These are phyloP conservation scores for Pichia scutulata DNA, from an alignment of 805 yeast genomes.

Conservation along the genomic window DNA sequence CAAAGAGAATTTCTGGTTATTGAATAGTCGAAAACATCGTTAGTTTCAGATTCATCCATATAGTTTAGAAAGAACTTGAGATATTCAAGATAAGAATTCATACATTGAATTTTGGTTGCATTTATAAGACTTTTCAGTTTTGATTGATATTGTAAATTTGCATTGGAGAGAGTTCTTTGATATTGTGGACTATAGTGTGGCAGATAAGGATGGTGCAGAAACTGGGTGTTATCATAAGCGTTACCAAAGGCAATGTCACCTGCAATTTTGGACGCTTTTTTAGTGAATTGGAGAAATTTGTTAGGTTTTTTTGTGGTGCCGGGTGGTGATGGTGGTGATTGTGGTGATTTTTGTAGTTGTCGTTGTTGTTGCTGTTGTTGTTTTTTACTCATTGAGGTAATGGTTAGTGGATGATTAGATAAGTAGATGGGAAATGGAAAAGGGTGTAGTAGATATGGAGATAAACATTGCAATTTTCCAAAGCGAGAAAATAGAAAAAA, in stretches of 20 bases:
- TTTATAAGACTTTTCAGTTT: slow-evolving; percentile 13
- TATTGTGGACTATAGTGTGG: not conserved
- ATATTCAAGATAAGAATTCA: slow-evolving; percentile 23
- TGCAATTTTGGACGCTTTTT: slow-evolving; percentile 24
- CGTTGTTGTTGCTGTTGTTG: no score
- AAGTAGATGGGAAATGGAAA: no score
- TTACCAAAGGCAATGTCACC: slow-evolving; percentile 29
- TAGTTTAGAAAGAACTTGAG: slow-evolving; percentile 25
- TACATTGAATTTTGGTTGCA: slow-evolving; percentile 15
- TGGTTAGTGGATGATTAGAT: no score
- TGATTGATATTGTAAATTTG: slow-evolving; percentile 6
- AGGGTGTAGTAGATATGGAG: no score
- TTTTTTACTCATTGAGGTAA: no score
- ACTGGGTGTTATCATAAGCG: slow-evolving; percentile 3
- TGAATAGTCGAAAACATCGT: slow-evolving; percentile 28
- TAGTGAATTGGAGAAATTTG: slow-evolving; percentile 18
- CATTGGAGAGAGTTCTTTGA: not conserved
- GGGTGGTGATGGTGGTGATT: no score
- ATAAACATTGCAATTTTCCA: no score
- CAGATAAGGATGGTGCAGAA: not conserved
- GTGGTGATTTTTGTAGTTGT: no score
- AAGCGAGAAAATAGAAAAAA: no score
- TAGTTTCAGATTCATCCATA: slow-evolving; percentile 26
- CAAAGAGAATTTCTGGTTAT: slow-evolving; percentile 26
- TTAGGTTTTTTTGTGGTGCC: not conserved